Evolutionary conservation across 192 early-diverging fungal species (phyloP), one percentile per base, ranked within the genome.

Genomic region (Fimicolochytrium jonesii): DNA sequence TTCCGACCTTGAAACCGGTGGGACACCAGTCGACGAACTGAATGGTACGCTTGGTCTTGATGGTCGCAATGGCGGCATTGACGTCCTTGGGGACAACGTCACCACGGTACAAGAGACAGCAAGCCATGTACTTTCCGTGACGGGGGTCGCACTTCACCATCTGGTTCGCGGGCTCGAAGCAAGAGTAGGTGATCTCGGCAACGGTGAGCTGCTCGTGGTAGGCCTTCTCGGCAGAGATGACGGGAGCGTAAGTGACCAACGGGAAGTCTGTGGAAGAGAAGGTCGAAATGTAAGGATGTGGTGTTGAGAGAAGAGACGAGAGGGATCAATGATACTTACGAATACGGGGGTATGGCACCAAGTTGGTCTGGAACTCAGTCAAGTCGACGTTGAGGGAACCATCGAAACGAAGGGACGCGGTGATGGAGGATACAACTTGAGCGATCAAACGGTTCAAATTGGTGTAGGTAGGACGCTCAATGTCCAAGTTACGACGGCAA

Each of bases 1-100:
- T 98, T 69, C 95, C 95, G 44, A 98, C 89, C 88, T 98, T 98
- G 89, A 98, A 98, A 75, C 95, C 95, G 50, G 95, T 98, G 32
- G 95, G 94, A 79, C 95, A 98, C 95, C 95, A 98, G 75, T 98
- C 95, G 66, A 98, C 95, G 80, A 96, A 98, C 74, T 93, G 90
- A 59, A 98, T 88, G 47, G 95, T 96, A 67, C 90, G 88, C 83
- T 89, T 92, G 81, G 93, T 92, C 83, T 93, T 92, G 83, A 98
- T 88, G 67, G 80, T 77, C 28, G 90, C 83, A 65, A 96, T 92
- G 66, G 94, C 87, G 33, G 78, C 78, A 79, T 91, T 95, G 77
- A 93, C 91, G 70, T 97, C 94, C 86, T 96, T 99, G 80, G 93
- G 91, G 45, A 95, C 92, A 39, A 99, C 94, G 76, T 97, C 94